Evolutionary conservation across 1,284 basidiomycete species (phyloP), one percentile per base, ranked within the genome.

Genomic region (Fomitopsis pinicola): DNA sequence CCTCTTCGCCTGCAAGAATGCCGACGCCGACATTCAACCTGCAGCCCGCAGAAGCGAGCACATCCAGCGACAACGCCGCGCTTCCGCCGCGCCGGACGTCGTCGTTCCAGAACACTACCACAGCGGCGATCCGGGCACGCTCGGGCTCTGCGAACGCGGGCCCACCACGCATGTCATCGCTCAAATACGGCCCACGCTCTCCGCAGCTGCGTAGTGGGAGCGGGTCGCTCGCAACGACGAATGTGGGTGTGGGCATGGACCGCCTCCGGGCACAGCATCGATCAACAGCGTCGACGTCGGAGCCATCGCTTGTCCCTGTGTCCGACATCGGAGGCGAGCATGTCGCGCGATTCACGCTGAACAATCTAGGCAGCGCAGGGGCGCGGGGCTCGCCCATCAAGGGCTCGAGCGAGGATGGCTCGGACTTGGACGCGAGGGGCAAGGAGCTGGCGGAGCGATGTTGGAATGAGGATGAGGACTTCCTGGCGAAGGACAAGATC

Each of bases 401-500:
- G 63, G 72, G 35, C 36, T 15, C 19, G n/a, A 35, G 72, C 22
- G 85, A 85, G 36, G 85, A 86, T 28, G 67, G 71, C n/a, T 77
- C 73, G 22, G 86, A 88, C 65, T 73, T 85, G 59, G 88, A 93
- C 60, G 77, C 81, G 30, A 82, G 85, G 63, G 94, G 87, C 0
- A 85, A 84, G 68, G 87, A 88, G 56, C 75, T 94, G 50, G 95
- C 96, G 0, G 75, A 79, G 55, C 85, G 87, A 62, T 95, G 93
- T 72, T 94, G 92, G 84, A 83, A 86, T n/a, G 93, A 95, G 70
- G 94, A 98, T 70, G 87, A 91, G 66, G 82, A 82, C 3, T 95
- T 95, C 72, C 73, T 97, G 65, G 81, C 86, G 22, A 88, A 88
- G 68, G 95, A 97, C 68, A 97, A 96, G 79, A 93, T 98, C 68